Conservation (phyloP, 139 green algal species). For the Chlorella vulgaris region DNA sequence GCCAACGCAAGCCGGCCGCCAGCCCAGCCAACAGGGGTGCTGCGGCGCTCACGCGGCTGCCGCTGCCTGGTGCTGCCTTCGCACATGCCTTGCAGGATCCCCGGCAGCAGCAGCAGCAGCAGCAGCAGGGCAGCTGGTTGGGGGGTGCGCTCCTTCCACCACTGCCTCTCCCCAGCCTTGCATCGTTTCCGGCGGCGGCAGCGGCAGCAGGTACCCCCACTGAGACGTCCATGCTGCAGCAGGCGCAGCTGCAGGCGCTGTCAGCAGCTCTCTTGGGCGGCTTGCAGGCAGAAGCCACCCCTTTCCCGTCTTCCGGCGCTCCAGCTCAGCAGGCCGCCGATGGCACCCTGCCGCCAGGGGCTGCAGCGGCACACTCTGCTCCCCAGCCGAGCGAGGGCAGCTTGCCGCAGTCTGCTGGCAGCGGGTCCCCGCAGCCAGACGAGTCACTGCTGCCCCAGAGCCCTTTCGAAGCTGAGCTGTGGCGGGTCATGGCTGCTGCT, state of each 20-base stretch:
- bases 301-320: not conserved
- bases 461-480: slow-evolving; percentile 5
- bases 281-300: not conserved
- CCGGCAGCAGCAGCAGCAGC: slow-evolving; percentile 5
- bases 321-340: not conserved
- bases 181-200: too few relatives aligned
- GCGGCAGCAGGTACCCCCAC: not conserved
- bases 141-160: not conserved
- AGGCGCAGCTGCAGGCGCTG: slow-evolving; percentile 25
- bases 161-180: not conserved
- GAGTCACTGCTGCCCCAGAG: not conserved
- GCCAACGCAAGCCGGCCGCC: slow-evolving; percentile 12
- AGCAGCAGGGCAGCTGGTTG: not conserved
- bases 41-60: not conserved
- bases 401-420: too few relatives aligned
- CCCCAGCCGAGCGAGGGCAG: too few relatives aligned
- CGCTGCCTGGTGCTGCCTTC: not conserved
- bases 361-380: too few relatives aligned
- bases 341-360: not conserved
- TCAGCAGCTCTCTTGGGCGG: slow-evolving; percentile 8
- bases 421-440: not conserved
- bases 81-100: too few relatives aligned
- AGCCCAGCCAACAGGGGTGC: slow-evolving; percentile 1
- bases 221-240: not conserved
- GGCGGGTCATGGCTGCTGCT: not conserved